A percentile compares a stretch with the other conserved stretches of the same genome.
Conservation (phyloP, 2,329 filamentous ascomycete species). For the Westerdykella sp. region DNA sequence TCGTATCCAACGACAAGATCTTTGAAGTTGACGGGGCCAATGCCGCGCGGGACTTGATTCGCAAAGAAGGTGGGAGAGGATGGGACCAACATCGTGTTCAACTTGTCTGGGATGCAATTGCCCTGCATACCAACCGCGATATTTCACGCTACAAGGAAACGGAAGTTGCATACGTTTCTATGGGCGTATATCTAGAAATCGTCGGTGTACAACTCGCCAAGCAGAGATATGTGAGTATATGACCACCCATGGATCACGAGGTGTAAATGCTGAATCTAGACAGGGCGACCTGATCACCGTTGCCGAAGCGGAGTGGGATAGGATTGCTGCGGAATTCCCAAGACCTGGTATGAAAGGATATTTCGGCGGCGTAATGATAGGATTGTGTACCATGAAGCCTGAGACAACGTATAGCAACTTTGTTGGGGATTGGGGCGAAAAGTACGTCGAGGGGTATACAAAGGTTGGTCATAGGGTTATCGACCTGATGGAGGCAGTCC, state of each 20-base stretch:
- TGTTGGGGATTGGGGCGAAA: constrained; percentile 33
- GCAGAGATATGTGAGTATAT: constrained; percentile 1
- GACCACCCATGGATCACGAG: no score
- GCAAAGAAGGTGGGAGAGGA: constrained; percentile 6
- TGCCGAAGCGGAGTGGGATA: constrained; percentile 23
- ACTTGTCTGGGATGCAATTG: constrained; percentile 47
- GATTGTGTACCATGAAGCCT: constrained; percentile 40
- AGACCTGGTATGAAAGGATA: constrained; percentile 27
- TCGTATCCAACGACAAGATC: constrained; percentile 41
- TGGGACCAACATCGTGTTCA: constrained; percentile 42
- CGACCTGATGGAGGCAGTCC: background rate
- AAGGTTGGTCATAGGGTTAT: constrained; percentile 15
- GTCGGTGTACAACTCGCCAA: background rate
- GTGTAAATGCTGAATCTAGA: no score
- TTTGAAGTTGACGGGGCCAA: constrained; percentile 50
- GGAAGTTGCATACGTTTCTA: constrained; percentile 3
- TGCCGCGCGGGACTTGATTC: constrained; percentile 35
- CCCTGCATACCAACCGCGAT: constrained; percentile 39
- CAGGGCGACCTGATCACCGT: constrained; percentile 4
- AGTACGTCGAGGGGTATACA: constrained; percentile 31
- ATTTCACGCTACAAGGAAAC: constrained; percentile 35
- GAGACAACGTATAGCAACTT: constrained; percentile 36
- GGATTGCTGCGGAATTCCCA: constrained; percentile 32
- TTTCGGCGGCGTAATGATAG: constrained; percentile 35
- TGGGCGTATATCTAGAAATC: background rate